Percentiles rank a stretch among this genome's conserved stretches.
Evolutionary conservation across 1,284 basidiomycete genomes (phyloP).

Genomic region (Tylopilus orsonianus): DNA sequence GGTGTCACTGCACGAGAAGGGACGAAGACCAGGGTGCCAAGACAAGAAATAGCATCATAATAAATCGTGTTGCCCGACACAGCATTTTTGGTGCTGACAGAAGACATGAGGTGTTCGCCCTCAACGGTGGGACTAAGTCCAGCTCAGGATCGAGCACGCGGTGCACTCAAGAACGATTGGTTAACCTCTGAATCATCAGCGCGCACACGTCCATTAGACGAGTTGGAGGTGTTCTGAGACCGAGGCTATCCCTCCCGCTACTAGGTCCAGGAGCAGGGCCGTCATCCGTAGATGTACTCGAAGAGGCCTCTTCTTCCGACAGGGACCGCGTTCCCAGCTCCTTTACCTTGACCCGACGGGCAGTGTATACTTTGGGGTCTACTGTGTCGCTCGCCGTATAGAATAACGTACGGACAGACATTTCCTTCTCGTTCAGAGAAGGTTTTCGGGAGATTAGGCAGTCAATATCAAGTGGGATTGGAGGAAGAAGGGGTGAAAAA

Average conservation of each 20-base stretch:
- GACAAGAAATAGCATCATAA: conserved; percentile 56
- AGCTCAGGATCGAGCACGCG: conserved; percentile 17
- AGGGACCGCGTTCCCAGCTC: too few species aligned
- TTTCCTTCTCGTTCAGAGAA: conserved; percentile 35
- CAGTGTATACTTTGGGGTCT: conserved; percentile 53
- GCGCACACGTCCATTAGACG: conserved; percentile 34
- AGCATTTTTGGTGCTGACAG: too few species aligned
- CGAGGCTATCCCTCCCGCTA: conserved; percentile 37
- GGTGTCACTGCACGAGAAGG: conserved; percentile 46
- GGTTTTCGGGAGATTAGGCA: conserved; percentile 32
- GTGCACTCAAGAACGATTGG: too few species aligned
- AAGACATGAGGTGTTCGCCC: conserved; percentile 53
- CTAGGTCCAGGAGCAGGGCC: too few species aligned
- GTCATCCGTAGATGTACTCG: too few species aligned
- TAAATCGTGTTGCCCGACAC: conserved; percentile 55
- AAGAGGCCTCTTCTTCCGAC: too few species aligned
- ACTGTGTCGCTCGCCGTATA: conserved; percentile 45
- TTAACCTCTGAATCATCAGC: conserved; percentile 49
- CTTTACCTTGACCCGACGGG: conserved; percentile 57
- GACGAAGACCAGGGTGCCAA: conserved; percentile 47
- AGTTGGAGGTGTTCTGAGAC: conserved; percentile 39
- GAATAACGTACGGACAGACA: conserved; percentile 34
- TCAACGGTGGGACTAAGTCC: conserved; percentile 37
- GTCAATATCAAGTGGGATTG: conserved; percentile 37
- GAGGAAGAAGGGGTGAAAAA: conserved; percentile 41